Percentiles rank a stretch among this genome's conserved stretches.
phyloP scores from a whole-genome alignment of 179 eudicot species.

The Beta corolliflora region DNA sequence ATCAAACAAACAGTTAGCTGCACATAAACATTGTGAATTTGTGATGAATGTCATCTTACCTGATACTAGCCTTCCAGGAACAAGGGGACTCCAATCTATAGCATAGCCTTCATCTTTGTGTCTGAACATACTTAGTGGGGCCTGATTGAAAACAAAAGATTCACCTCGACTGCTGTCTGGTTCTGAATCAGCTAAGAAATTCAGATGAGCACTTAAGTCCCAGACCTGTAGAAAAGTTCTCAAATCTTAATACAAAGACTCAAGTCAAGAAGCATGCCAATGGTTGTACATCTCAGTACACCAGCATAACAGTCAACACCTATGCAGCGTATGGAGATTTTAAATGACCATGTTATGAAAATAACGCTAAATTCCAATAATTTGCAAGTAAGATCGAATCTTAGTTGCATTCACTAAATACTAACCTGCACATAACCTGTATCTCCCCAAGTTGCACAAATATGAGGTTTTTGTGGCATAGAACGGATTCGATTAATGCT shows the following conservation, averaged over 20 bases:
- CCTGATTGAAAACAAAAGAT: conserved; percentile 54
- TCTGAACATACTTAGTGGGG: conserved; percentile 69
- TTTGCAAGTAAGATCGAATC: not conserved
- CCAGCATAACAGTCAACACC: not conserved
- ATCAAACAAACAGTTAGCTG: not conserved
- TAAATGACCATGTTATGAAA: not conserved
- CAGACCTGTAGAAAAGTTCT: conserved; percentile 60
- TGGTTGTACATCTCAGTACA: not conserved
- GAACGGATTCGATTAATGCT: conserved; percentile 81
- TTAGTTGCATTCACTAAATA: not conserved
- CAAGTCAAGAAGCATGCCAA: not conserved
- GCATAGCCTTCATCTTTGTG: conserved; percentile 99
- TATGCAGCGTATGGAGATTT: not conserved
- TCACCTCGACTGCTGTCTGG: conserved; percentile 36
- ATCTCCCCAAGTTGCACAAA: conserved; percentile 92
- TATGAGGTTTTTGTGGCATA: conserved; percentile 87
- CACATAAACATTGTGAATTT: not conserved
- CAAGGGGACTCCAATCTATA: conserved; percentile 87
- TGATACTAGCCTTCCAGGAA: conserved; percentile 83
- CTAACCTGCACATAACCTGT: conserved; percentile 87
- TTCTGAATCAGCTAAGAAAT: conserved; percentile 68
- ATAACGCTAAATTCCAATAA: not conserved
- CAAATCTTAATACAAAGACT: conserved; percentile 10
- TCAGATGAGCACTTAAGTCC: conserved; percentile 80
- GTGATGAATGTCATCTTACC: conserved; percentile 38